Percentiles rank a stretch among this genome's conserved stretches.
These are phyloP conservation scores for Xylariomycetidae sp. DNA, from an alignment of 2,329 filamentous ascomycete genomes.

Conservation along the genomic window DNA sequence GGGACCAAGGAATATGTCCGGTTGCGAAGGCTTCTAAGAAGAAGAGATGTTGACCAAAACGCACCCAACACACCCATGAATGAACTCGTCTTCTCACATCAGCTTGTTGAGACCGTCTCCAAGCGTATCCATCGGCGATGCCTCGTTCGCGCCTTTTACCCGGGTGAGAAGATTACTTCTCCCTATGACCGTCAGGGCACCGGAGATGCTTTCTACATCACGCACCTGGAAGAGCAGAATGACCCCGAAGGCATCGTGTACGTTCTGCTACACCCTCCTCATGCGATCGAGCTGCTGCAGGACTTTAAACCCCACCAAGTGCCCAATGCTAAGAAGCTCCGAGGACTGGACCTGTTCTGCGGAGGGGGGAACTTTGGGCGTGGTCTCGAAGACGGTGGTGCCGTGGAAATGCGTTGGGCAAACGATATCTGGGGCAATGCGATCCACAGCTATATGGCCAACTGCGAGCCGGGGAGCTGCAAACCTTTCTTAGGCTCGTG, in stretches of 20 bases:
- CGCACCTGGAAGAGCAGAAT: slow-evolving; percentile 29
- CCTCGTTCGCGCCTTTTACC: slow-evolving; percentile 48
- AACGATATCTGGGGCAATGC: slow-evolving; percentile 61
- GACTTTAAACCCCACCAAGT: slow-evolving; percentile 43
- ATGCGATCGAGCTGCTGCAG: slow-evolving; percentile 38
- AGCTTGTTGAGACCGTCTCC: slow-evolving; percentile 26
- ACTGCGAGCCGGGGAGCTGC: slow-evolving; percentile 38
- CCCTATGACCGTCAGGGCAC: slow-evolving; percentile 63
- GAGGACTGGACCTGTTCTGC: slow-evolving; percentile 67
- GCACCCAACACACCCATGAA: slow-evolving; percentile 39
- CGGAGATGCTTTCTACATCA: slow-evolving; percentile 62
- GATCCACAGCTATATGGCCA: slow-evolving; percentile 69
- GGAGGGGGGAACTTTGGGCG: slow-evolving; percentile 73
- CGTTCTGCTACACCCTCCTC: slow-evolving; percentile 28
- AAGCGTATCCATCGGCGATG: slow-evolving; percentile 49
- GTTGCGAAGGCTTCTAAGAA: slow-evolving; percentile 49
- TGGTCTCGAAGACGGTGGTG: slow-evolving; percentile 66
- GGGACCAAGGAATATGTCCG: slow-evolving; percentile 24
- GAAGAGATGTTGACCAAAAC: slow-evolving; percentile 31
- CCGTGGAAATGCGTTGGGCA: slow-evolving; percentile 57
- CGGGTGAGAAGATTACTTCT: slow-evolving; percentile 40
- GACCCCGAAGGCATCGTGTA: slow-evolving; percentile 15
- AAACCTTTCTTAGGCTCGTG: slow-evolving; percentile 64
- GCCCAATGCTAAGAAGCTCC: slow-evolving; percentile 33
- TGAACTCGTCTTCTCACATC: slow-evolving; percentile 33